Base-by-base conservation (phyloP, 768 basidiomycete species). In the Tylopilus vinaceipallidus region DNA sequence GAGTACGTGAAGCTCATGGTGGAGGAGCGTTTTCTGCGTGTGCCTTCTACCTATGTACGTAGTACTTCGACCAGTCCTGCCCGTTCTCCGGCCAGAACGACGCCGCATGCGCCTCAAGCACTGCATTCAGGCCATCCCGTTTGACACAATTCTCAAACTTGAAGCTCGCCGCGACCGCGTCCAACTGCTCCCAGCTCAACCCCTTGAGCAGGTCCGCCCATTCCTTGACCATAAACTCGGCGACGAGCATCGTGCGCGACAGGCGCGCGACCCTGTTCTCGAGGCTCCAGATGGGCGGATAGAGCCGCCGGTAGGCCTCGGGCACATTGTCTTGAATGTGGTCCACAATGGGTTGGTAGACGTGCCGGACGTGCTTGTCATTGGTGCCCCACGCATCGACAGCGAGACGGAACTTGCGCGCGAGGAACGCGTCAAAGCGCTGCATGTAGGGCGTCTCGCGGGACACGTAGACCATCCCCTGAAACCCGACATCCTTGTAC, bases 121-220 rank as follows among this genome's bases (percentile, higher is more conserved):
- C 57, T 41, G 45, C 54, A 38, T 59, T 59, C 47, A 59, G 36
- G 14, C 59, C 58, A 22, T 61, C 58, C 29, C 53, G 44, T 45
- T 75, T 69, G 22, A 60, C 47, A 54, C 74, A 75, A 45, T 74
- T 69, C 43, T 70, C 72, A 37, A 75, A 70, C 53, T 67, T 63
- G 62, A 77, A 77, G 58, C 67, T 70, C 33, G 64, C 66, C 3
- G 74, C 74, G 20, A 76, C 47, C 43, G 57, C 70, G 40, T 75
- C 73, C 27, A 76, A 62, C 56, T 74, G 67, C 11, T 63, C 63
- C 27, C 61, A 56, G 11, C 53, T 53, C 45, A 71, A 65, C 10
- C 65, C 73, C 24, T 58, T 54, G 54, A 75, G 71, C 32, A 69
- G 64, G 24, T 59, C 62, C 4, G 63, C 61, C 55, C 63, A 65